Percentiles rank a stretch among this genome's conserved stretches.
phyloP scores from a whole-genome alignment of 257 asterid genomes.

The Datura wrightii region DNA sequence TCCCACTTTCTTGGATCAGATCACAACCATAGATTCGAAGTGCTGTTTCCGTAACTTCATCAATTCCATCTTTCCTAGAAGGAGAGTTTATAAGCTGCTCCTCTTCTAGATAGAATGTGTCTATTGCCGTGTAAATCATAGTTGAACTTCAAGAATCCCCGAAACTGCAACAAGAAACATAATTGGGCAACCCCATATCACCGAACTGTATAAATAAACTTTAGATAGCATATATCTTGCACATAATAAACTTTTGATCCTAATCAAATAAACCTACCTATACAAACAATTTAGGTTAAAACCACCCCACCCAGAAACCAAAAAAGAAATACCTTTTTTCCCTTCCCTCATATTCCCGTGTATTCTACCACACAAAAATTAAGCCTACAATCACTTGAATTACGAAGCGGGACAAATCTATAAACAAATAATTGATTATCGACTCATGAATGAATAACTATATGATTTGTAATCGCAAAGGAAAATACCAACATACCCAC shows the following conservation, averaged over 20 bases:
- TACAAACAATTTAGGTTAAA: background rate
- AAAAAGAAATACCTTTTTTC: background rate
- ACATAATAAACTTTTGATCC: background rate
- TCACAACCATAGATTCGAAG: slow-evolving; percentile 95
- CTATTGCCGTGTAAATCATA: slow-evolving; percentile 91
- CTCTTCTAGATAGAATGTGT: slow-evolving; percentile 83
- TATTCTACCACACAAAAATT: background rate
- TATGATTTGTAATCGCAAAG: background rate
- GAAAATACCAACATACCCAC: background rate
- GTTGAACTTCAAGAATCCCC: slow-evolving; percentile 25
- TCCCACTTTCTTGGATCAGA: slow-evolving; percentile 95
- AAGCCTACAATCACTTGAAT: background rate
- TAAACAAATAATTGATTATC: slow-evolving; percentile 6
- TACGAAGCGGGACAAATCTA: background rate
- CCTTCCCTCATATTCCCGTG: background rate
- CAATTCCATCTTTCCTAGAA: slow-evolving; percentile 83
- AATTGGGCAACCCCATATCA: background rate
- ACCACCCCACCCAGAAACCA: background rate
- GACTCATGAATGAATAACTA: background rate
- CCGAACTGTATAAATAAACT: slow-evolving; percentile 1
- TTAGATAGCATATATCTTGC: background rate
- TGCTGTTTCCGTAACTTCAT: slow-evolving; percentile 77
- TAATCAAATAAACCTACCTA: background rate
- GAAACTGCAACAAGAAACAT: slow-evolving; percentile 9
- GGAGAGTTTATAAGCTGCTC: slow-evolving; percentile 82